Base-by-base conservation (phyloP, 768 basidiomycete species). In the Cystobasidium onofrii region DNA sequence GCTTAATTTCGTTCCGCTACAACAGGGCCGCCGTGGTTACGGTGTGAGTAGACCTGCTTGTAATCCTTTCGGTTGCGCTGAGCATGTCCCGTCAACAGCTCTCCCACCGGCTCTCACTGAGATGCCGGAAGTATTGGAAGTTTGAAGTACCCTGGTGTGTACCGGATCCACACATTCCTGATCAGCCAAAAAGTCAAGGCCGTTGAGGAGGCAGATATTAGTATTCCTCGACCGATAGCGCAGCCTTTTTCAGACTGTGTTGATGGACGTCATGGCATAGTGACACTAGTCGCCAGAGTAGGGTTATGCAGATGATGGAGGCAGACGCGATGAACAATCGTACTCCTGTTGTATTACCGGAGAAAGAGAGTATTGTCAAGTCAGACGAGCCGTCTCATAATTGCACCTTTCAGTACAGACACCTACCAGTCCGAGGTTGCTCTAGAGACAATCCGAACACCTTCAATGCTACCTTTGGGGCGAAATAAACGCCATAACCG, bases 141-240 rank as follows among this genome's bases (percentile, higher is more conserved):
- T 46, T 71, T 34, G 34, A 54, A 23, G 69, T 71, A 20, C 69
- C 69, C 7, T 71, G 69, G 69, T 71, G 69, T 15, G 39, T n/a
- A 10, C 57, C 29, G n/a, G n/a, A n/a, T n/a, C n/a, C n/a, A n/a
- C n/a, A n/a, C n/a, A n/a, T n/a, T n/a, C n/a, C n/a, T n/a, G n/a
- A n/a, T n/a, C n/a, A n/a, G n/a, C n/a, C n/a, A n/a, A n/a, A n/a
- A n/a, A n/a, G n/a, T n/a, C n/a, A n/a, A n/a, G n/a, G n/a, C 18
- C 41, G 41, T 7, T 43, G 41, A 43, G 41, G 9, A 43, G 7
- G 41, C 18, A 43, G 41, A 43, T 43, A 7, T 43, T 18, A 43
- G 41, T 9, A 43, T 7, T 9, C 7, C 4, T 50, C 46, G 20
- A 4, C 18, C n/a, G 9, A n/a, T 18, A 9, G 57, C 3, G 57